Conservation (phyloP, 1,139 yeast genomes). For the Spathaspora sp. region DNA sequence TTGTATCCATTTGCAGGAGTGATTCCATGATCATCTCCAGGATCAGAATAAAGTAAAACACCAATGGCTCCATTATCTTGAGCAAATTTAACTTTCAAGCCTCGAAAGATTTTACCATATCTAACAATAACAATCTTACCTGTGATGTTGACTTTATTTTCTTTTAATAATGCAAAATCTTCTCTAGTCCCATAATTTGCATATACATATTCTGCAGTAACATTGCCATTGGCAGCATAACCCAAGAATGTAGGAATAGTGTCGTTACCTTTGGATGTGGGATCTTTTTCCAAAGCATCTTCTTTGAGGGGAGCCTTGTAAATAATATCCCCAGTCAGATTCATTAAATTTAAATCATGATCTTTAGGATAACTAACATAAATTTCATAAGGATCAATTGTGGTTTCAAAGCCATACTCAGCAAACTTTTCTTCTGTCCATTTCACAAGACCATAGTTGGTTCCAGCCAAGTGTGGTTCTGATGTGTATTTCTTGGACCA, state of each 20-base stretch:
- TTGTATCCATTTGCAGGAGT: constrained; percentile 45
- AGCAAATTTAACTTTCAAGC: constrained; percentile 49
- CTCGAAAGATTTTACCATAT: constrained; percentile 43
- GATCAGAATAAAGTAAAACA: constrained; percentile 44
- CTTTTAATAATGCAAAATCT: constrained; percentile 35
- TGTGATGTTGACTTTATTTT: constrained; percentile 34
- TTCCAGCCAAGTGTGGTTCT: constrained; percentile 73
- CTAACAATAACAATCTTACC: constrained; percentile 45
- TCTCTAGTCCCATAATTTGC: constrained; percentile 41
- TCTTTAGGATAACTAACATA: constrained; percentile 54
- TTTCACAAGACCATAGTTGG: constrained; percentile 59
- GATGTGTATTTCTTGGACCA: constrained; percentile 58
- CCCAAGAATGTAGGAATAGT: constrained; percentile 46
- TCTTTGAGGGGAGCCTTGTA: constrained; percentile 70
- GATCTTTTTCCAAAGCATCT: constrained; percentile 70
- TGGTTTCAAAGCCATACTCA: constrained; percentile 57
- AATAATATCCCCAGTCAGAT: constrained; percentile 28
- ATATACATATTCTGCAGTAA: constrained; percentile 44
- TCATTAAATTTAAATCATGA: constrained; percentile 44
- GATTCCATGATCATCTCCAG: constrained; percentile 44
- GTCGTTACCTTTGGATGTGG: constrained; percentile 54
- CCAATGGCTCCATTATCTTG: constrained; percentile 49
- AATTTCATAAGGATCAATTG: constrained; percentile 56
- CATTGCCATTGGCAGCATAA: constrained; percentile 50
- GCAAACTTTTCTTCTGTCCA: constrained; percentile 64